A percentile compares a stretch with the other conserved stretches of the same genome.
Conservation (phyloP, 2,329 filamentous ascomycete genomes). For the Fusarium oxysporum region DNA sequence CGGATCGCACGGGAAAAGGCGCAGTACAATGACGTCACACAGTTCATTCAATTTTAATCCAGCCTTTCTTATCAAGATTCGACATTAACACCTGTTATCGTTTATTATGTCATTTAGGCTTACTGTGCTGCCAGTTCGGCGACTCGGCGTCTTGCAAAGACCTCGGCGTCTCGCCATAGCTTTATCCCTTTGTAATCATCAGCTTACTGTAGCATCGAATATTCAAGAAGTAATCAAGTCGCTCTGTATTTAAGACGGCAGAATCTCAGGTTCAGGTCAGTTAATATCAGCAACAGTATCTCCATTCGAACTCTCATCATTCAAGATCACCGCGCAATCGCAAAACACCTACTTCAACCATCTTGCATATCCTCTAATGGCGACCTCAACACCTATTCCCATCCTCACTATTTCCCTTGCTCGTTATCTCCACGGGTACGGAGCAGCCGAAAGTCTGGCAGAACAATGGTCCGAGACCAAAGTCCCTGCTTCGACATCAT, state of each 20-base stretch:
- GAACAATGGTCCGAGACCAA: slow-evolving; percentile 15
- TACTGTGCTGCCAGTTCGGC: no score
- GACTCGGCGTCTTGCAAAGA: neutral
- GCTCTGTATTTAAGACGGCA: neutral
- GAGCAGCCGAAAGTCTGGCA: neutral
- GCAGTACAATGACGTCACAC: no score
- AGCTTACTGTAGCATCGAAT: accelerated
- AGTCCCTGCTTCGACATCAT: neutral
- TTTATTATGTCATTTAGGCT: no score
- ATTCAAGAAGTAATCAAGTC: accelerated
- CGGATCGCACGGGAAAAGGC: no score
- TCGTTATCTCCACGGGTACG: neutral
- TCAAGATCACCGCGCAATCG: no score
- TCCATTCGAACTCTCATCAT: no score
- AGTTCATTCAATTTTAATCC: no score
- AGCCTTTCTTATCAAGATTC: no score
- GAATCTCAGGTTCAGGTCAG: no score
- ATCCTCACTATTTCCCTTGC: slow-evolving; percentile 16
- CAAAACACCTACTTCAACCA: accelerated
- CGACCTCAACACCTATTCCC: neutral
- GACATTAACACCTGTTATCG: no score
- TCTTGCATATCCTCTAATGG: neutral
- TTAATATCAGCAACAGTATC: no score
- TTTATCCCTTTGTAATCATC: neutral
- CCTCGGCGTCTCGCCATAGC: neutral